phyloP scores from a whole-genome alignment of 2,329 filamentous ascomycete species.

The Aspergillus ruber region DNA sequence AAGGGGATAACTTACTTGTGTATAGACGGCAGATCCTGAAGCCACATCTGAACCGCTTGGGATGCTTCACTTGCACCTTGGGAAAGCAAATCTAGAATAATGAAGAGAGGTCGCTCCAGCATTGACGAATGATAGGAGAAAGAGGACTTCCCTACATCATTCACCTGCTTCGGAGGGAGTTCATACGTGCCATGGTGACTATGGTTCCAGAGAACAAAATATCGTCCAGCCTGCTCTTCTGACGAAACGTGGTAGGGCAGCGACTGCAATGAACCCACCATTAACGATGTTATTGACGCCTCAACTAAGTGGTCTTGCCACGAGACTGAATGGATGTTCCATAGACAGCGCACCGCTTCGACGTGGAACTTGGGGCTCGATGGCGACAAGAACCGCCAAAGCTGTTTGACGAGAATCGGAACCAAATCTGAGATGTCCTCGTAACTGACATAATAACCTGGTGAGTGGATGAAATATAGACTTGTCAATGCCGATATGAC shows the following conservation, averaged over 20 bases:
- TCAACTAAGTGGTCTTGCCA: conserved; percentile 67
- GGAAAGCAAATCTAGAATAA: conserved; percentile 70
- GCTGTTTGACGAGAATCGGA: conserved; percentile 59
- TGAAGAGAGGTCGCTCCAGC: conserved; percentile 71
- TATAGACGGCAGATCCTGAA: conserved; percentile 53
- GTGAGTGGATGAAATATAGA: conserved; percentile 30
- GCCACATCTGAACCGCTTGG: conserved; percentile 72
- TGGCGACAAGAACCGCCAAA: conserved; percentile 79
- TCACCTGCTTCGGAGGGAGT: conserved; percentile 25
- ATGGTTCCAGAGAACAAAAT: conserved; percentile 39
- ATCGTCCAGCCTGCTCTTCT: conserved; percentile 31
- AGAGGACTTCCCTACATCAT: conserved; percentile 22
- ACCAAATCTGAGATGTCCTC: conserved; percentile 56
- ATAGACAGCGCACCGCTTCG: conserved; percentile 78
- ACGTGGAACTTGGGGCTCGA: conserved; percentile 87
- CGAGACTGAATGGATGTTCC: conserved; percentile 74
- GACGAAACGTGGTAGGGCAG: conserved; percentile 24
- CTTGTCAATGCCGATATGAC: conserved; percentile 45
- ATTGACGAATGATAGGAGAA: conserved; percentile 48
- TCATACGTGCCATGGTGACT: conserved; percentile 36
- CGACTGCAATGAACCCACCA: conserved; percentile 46
- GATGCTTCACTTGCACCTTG: conserved; percentile 68
- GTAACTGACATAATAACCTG: conserved; percentile 33
- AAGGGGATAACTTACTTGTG: conserved; percentile 36
- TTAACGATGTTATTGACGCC: conserved; percentile 64